phyloP scores from a whole-genome alignment of 257 asterid species.

The Nicotiana sylvestris region DNA sequence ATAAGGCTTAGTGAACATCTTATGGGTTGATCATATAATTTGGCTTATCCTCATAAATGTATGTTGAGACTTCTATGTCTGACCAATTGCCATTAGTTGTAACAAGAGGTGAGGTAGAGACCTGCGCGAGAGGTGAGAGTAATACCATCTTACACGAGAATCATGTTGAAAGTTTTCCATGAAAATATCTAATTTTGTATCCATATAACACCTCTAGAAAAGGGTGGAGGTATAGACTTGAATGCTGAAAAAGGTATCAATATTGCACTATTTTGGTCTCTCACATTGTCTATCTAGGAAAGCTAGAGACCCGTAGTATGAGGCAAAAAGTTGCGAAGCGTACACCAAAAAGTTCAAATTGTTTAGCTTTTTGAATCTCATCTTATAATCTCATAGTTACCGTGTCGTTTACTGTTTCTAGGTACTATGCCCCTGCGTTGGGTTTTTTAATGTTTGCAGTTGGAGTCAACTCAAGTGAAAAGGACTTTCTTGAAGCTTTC shows the following conservation, averaged over 20 bases:
- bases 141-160: neutral
- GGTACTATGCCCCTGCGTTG: slow-evolving; percentile 96
- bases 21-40: neutral
- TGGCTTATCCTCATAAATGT: neutral
- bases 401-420: slow-evolving; percentile 20
- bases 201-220: neutral
- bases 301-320: neutral
- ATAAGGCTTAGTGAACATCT: neutral
- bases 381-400: neutral
- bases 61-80: neutral
- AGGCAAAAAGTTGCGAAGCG: neutral
- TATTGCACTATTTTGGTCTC: neutral
- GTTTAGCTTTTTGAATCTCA: neutral
- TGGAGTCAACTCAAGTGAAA: slow-evolving; percentile 90
- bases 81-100: neutral
- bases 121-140: neutral
- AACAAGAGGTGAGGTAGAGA: neutral
- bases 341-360: neutral
- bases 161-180: neutral
- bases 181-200: neutral
- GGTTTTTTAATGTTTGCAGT: slow-evolving; percentile 99
- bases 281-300: neutral
- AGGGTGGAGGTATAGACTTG: neutral
- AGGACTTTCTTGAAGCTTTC: slow-evolving; percentile 91
- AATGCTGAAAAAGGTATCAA: neutral